phyloP scores from a whole-genome alignment of 1,139 yeast genomes.

The Hansenula lynferdii region DNA sequence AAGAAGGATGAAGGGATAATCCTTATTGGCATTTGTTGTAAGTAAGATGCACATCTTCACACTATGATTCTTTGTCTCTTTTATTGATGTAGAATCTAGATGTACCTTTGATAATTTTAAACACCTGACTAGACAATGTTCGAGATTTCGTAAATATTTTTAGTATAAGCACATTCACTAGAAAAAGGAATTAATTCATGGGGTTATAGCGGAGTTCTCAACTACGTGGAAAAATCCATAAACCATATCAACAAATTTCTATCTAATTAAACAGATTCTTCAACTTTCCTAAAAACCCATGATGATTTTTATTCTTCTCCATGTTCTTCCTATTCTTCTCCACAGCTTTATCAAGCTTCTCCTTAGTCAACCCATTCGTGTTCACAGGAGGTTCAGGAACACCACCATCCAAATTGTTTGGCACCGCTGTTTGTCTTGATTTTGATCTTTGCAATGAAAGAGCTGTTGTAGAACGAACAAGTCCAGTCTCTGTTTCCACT shows the following conservation, averaged over 20 bases:
- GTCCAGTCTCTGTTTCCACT: constrained; percentile 71
- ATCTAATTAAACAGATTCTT: too few species aligned
- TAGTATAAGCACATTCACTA: too few species aligned
- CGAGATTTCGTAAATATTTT: too few species aligned
- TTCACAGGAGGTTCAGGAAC: not conserved
- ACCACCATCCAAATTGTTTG: constrained; percentile 3
- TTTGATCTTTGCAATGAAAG: not conserved
- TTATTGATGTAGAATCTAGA: too few species aligned
- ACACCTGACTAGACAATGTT: too few species aligned
- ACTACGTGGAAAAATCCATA: too few species aligned
- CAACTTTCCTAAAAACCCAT: constrained; percentile 20
- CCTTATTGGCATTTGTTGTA: constrained; percentile 56
- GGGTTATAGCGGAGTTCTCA: too few species aligned
- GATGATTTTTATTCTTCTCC: constrained; percentile 22
- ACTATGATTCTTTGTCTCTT: too few species aligned
- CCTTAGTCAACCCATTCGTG: constrained; percentile 9
- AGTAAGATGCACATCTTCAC: constrained; percentile 57
- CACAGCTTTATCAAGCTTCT: constrained; percentile 24
- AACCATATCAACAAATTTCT: too few species aligned
- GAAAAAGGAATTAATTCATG: too few species aligned
- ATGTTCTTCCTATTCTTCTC: constrained; percentile 25
- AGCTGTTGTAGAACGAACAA: constrained; percentile 34
- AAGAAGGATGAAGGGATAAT: constrained; percentile 63
- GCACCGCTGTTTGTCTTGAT: constrained; percentile 4
- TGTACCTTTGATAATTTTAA: too few species aligned